phyloP scores from a whole-genome alignment of 257 asterid species.

The Ehretia macrophylla region DNA sequence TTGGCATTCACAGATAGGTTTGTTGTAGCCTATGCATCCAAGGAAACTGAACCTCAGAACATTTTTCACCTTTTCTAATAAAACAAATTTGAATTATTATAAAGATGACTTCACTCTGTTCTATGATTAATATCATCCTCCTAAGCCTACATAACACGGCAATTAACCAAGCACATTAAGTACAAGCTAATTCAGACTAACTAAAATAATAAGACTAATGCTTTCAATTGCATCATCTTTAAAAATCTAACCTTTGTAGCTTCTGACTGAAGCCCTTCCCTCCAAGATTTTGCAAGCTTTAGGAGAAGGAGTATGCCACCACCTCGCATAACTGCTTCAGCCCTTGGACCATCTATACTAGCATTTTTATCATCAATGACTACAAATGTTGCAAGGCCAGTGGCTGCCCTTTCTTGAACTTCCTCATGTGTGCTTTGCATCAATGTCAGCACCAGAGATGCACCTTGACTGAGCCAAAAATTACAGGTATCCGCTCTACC shows the following conservation, averaged over 20 bases:
- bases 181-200: neutral
- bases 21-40: constrained; percentile 64
- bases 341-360: constrained; percentile 67
- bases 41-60: constrained; percentile 6
- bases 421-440: constrained; percentile 75
- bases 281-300: constrained; percentile 73
- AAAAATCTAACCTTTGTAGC: constrained; percentile 60
- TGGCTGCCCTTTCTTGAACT: constrained; percentile 87
- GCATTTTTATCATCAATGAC: constrained; percentile 82
- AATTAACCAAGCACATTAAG: no score
- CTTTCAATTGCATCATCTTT: constrained; percentile 1
- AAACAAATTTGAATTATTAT: neutral
- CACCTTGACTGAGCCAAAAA: constrained; percentile 84
- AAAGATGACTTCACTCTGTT: neutral
- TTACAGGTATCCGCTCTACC: no score
- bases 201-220: neutral
- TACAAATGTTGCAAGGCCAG: constrained; percentile 73
- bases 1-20: constrained; percentile 71
- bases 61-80: neutral
- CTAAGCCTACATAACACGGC: no score
- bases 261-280: constrained; percentile 83
- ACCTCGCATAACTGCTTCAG: constrained; percentile 64
- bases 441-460: constrained; percentile 56
- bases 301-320: constrained; percentile 65
- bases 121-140: no score